Evolutionary conservation across 805 yeast genomes (phyloP), one percentile per base, ranked within the genome.

Genomic region (Metschnikowia anglica): DNA sequence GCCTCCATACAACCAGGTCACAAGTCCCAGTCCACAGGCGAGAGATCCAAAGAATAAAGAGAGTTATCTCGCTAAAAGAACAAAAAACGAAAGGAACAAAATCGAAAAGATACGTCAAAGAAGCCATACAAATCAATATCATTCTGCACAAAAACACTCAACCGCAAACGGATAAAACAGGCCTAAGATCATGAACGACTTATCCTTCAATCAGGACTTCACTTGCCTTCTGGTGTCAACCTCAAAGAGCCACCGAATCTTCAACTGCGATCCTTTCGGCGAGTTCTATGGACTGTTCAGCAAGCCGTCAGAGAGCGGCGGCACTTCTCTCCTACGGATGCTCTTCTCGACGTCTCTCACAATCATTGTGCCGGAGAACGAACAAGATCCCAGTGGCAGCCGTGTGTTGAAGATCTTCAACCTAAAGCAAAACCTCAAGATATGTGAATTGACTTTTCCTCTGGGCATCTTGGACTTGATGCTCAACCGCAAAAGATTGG

Each of bases 381-480:
- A n/a, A n/a, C n/a, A n/a, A n/a, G n/a, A n/a, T n/a, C 34, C 43
- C 10, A 30, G 45, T 5, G 66, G 68, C 16, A 60, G 60, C 37
- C 52, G 72, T n/a, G 45, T 62, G 15, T 51, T 71, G 24, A 65
- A 65, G 40, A 66, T 71, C 13, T 65, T 59, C 53, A 71, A 71
- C 43, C 55, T 69, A 39, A 71, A 70, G 51, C 74, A 68, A 44
- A 64, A 65, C 39, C 48, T 67, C 34, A 69, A 68, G 57, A 88
- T 91, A 15, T 91, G 98, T 64, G 98, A 91, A 58, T 69, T 91
- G 52, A 79, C 91, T 0, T 93, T 89, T 62, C 91, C 96, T 1
- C 79, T 88, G 3, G 69, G 81, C 6, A 82, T 91, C 2, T 67
- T 84, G 20, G 79, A 79, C 38, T 83, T 91, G 25, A 80, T 79